Percentiles rank a stretch among this genome's conserved stretches.
These are phyloP conservation scores for Eucalyptus regnans DNA, from an alignment of 345 rosid genomes.

Conservation along the genomic window DNA sequence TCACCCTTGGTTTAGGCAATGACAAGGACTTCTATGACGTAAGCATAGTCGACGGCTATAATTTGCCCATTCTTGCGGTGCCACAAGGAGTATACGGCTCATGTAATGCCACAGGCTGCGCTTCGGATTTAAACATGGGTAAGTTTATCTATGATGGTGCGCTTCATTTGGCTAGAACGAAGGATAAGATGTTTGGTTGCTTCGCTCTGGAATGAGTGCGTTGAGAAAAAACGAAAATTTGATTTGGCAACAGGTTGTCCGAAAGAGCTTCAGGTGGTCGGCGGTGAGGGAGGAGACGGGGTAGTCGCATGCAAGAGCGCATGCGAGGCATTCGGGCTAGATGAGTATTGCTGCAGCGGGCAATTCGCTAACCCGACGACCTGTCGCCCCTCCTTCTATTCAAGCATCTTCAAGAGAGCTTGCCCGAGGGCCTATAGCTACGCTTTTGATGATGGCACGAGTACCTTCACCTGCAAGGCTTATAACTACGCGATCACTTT, in stretches of 20 bases:
- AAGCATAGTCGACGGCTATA: slow-evolving; percentile 81
- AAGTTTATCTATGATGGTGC: background rate
- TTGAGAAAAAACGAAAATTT: background rate
- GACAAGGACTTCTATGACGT: slow-evolving; percentile 71
- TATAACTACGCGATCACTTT: slow-evolving; percentile 54
- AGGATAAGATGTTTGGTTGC: background rate
- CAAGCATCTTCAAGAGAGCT: slow-evolving; percentile 69
- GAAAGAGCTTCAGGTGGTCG: slow-evolving; percentile 81
- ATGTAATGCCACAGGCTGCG: slow-evolving; percentile 80
- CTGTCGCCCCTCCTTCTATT: slow-evolving; percentile 59
- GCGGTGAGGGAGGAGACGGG: slow-evolving; percentile 25
- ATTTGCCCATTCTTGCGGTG: slow-evolving; percentile 62
- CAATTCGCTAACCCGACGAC: slow-evolving; percentile 79
- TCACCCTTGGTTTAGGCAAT: slow-evolving; percentile 44
- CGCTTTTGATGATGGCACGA: slow-evolving; percentile 68
- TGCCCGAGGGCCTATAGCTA: slow-evolving; percentile 91
- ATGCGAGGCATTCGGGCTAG: slow-evolving; percentile 75
- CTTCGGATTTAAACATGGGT: slow-evolving; percentile 56
- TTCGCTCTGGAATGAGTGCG: background rate
- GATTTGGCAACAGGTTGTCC: slow-evolving; percentile 46
- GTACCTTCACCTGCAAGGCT: slow-evolving; percentile 90
- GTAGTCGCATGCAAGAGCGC: slow-evolving; percentile 82
- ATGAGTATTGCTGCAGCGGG: slow-evolving; percentile 90
- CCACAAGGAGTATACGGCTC: slow-evolving; percentile 53
- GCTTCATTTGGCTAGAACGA: background rate